Base-by-base conservation (phyloP, 768 basidiomycete genomes). In the Mycena crocata region DNA sequence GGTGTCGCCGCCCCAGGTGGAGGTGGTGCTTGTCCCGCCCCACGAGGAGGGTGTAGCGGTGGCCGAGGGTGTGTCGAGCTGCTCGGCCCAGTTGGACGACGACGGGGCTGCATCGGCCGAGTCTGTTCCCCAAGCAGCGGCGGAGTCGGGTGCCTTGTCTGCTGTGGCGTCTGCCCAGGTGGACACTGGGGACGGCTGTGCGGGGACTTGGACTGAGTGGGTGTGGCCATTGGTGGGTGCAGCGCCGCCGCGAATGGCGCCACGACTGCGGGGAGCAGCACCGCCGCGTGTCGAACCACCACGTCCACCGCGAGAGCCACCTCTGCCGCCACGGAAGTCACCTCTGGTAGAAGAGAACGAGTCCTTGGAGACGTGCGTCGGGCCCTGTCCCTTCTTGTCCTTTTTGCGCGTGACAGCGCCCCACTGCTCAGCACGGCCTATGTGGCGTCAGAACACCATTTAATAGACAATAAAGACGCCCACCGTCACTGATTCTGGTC, bases 341-440 rank as follows among this genome's bases (percentile, higher is more conserved):
- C 86, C 86, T 66, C 87, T 77, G 55, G 74, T 65, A 55, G 64
- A 28, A 2, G 86, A 73, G 66, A 82, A 75, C 2, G 86, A 78
- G 28, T 91, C 87, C 78, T 89, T 92, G 52, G 89, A 76, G 42
- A 81, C 55, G 44, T 85, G 83, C 40, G 79, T 55, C 32, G 83
- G 45, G 23, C 82, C 54, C 15, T 85, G 72, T 31, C 81, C 66
- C 80, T 93, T 94, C 85, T 94, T 94, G 78, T 95, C 93, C 83
- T 93, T 95, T 87, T 94, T 95, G 78, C 88, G 90, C 68, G 88
- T 88, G 62, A 94, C 93, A 59, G 92, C 88, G 56, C 87, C 93
- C 93, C 93, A 95, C 74, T 90, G 92, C 76, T 90, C 88, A 50
- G 85, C 91, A 70, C 84, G 83, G 73, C 93, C 93, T 95, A 75